Evolutionary conservation across 495 filamentous ascomycete species (phyloP), one percentile per base, ranked within the genome.

Genomic region (Penicillium lividum): DNA sequence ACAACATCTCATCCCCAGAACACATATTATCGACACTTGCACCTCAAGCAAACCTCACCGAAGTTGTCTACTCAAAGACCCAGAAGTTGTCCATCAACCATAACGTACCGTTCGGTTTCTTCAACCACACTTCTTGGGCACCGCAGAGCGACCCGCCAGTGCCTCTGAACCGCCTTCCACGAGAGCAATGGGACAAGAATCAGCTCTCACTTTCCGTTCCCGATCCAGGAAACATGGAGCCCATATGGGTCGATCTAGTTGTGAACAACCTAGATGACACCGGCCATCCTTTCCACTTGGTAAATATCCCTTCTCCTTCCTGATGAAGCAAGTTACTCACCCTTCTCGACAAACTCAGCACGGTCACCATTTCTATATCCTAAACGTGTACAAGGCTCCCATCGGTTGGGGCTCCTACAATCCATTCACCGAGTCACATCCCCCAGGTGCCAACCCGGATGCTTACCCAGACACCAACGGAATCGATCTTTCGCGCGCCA

Each of bases 321-420:
- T 22, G 22, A 22, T 22, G 22, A 22, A 22, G 22, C 22, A 22
- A 22, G 22, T 2, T 22, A 22, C 22, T 22, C 22, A 22, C 22
- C 22, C 22, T 22, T 22, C 22, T 2, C 22, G 22, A 1, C 22
- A 22, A 22, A 22, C 22, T 22, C 87, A 91, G 46, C 92, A 95
- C 75, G 91, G 91, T 4, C 89, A 96, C 74, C 82, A 87, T 62
- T 94, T 93, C 74, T 92, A 93, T 66, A 77, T 91, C 16, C 75
- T 90, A 15, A 71, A 73, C 28, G 78, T 85, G 3, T 58, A 71
- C 38, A 47, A 72, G 55, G 53, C 68, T 6, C 30, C 61, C 5
- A 63, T 59, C 15, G 72, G 73, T 53, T 76, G 73, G 75, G 75
- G 73, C 45, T 73, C 73, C 7, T 77, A 69, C 54, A 73, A 82